Base-by-base conservation (phyloP, 805 yeast species). In the Schwanniomyces polymorphus region DNA sequence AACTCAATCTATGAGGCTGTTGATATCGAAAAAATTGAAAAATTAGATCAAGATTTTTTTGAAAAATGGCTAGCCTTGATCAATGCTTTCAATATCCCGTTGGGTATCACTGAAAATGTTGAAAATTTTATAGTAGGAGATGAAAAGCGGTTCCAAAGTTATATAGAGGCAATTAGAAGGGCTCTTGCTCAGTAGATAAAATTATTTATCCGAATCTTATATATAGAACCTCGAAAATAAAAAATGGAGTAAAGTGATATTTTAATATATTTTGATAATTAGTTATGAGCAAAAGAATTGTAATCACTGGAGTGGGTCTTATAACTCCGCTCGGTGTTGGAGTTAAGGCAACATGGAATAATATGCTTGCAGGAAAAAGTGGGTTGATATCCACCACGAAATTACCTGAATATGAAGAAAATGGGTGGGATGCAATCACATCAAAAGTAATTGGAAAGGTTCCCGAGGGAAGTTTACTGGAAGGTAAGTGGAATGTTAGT, bases 261-360 rank as follows among this genome's bases (percentile, higher is more conserved):
- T 37, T 7, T 14, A 21, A 29, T 7, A 12, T 16, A 11, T 6
- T 10, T n/a, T 23, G 27, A 21, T 21, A 37, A 17, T 27, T 33
- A 34, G 27, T 16, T 17, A 49, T 53, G 54, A 44, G 55, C n/a
- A 64, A 72, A 48, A 70, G 97, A 65, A 96, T 92, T 0, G 97
- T 92, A 0, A 85, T 92, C 1, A 94, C 99, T 0, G 99, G 99
- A 0, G 61, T 94, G 7, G 98, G 98, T 0, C 68, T 88, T 25
- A 80, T 91, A 1, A 81, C 94, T 0, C 99, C 99, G 0, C 68
- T 94, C 3, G 98, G 97, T 0, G 82, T 82, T 5, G 91, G 91
- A 0, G 77, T 74, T 3, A 57, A 57, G 12, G 64, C 62, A 11
- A 66, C 81, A 3, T 88, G 92, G 91, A 43, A 61, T 2, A 71